Evolutionary conservation across 1,284 basidiomycete genomes (phyloP).

Genomic region (Puccinia polysora): DNA sequence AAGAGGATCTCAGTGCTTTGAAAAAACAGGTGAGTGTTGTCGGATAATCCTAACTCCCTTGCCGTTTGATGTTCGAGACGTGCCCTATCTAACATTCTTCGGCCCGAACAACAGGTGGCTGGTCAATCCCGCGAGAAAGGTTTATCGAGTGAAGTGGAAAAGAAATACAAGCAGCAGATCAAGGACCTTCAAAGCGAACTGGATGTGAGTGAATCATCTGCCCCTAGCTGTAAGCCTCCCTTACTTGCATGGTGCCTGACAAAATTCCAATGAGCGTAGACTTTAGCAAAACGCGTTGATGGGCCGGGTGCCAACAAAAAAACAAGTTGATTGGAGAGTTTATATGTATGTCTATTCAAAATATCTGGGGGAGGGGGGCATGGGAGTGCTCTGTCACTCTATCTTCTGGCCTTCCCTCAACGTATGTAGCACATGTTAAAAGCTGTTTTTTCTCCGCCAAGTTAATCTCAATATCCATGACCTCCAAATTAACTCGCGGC

Average conservation of each 20-base stretch:
- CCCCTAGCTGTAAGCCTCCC: neutral
- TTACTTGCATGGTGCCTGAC: too few species aligned
- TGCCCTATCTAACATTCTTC: neutral
- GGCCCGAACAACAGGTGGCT: conserved; percentile 1
- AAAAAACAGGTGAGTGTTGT: conserved; percentile 64
- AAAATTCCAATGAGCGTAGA: neutral
- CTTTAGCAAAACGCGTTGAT: conserved; percentile 33
- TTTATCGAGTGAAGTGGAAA: conserved; percentile 36
- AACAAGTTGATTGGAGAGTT: conserved; percentile 7
- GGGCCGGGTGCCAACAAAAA: conserved; percentile 40
- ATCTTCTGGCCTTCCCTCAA: too few species aligned
- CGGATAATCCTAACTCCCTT: neutral
- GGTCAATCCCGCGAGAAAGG: conserved; percentile 34
- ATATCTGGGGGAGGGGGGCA: too few species aligned
- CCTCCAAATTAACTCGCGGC: too few species aligned
- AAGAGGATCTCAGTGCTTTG: conserved; percentile 77
- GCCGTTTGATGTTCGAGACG: neutral
- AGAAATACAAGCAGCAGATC: conserved; percentile 40
- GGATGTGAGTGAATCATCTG: conserved; percentile 13
- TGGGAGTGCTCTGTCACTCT: too few species aligned
- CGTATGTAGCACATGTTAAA: too few species aligned
- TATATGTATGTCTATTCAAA: neutral
- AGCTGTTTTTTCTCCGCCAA: too few species aligned
- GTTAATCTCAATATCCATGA: too few species aligned
- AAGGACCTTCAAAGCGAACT: conserved; percentile 40